Conservation (phyloP, 352 stramenopile species). For the Globisporangium echinulatum region DNA sequence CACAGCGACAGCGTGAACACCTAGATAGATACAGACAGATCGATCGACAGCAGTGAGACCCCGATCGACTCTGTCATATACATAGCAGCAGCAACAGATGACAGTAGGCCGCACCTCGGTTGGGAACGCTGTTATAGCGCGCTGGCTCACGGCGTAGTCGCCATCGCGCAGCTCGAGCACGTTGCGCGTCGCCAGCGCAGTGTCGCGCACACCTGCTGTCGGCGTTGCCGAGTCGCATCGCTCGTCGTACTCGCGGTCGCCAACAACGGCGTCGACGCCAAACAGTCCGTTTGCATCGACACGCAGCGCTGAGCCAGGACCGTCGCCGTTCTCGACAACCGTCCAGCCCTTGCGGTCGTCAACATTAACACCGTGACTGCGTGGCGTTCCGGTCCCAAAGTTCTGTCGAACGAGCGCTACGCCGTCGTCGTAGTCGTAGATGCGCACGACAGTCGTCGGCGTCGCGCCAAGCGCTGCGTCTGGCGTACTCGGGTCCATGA, state of each 20-base stretch:
- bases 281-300: constrained; percentile 52
- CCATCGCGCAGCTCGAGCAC: constrained; percentile 29
- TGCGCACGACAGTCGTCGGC: constrained; percentile 27
- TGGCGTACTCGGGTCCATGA: constrained; percentile 21
- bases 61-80: not conserved
- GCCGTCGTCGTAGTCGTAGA: constrained; percentile 63
- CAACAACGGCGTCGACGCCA: constrained; percentile 49
- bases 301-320: constrained; percentile 15
- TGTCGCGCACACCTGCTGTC: constrained; percentile 30
- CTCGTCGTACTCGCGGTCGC: constrained; percentile 57
- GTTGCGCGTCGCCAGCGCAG: constrained; percentile 16
- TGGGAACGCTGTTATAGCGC: constrained; percentile 29
- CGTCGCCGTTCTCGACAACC: constrained; percentile 46
- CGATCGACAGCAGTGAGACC: no score
- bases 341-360: constrained; percentile 22
- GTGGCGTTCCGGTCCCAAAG: no score
- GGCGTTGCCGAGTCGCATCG: constrained; percentile 53
- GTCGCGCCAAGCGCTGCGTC: constrained; percentile 27
- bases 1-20: constrained; percentile 54
- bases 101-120: constrained; percentile 19
- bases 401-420: constrained; percentile 8
- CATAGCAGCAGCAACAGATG: no score
- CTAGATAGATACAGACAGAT: constrained; percentile 7
- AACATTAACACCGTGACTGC: not conserved
- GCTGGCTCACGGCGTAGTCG: constrained; percentile 36